Evolutionary conservation across 371 early-diverging fungal species (phyloP).

Genomic region (Saksenaea oblongispora): DNA sequence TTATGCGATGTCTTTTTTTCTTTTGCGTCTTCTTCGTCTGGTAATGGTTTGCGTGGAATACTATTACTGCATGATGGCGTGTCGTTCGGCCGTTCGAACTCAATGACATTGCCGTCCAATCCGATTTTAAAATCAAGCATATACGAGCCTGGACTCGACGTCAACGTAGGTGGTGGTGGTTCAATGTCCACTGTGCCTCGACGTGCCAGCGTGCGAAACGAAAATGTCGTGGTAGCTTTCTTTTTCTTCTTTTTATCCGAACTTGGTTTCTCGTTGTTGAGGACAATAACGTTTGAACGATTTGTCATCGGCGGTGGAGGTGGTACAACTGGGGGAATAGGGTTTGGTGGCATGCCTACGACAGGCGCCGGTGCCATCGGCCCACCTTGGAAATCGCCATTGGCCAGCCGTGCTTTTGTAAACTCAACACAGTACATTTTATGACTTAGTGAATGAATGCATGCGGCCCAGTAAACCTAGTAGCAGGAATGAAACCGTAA

Average conservation of each 20-base stretch:
- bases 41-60: background rate
- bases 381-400: background rate
- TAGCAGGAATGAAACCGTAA: background rate
- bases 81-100: background rate
- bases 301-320: slow-evolving; percentile 13
- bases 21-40: background rate
- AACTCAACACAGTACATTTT: slow-evolving; percentile 15
- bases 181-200: background rate
- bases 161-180: background rate
- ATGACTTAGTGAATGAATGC: slow-evolving; percentile 43
- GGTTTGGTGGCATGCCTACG: slow-evolving; percentile 8
- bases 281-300: slow-evolving; percentile 30
- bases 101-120: background rate
- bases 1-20: too few relatives aligned
- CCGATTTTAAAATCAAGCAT: background rate
- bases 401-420: background rate
- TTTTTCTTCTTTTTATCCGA: slow-evolving; percentile 9
- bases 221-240: background rate
- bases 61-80: background rate
- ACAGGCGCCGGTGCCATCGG: background rate
- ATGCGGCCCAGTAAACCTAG: slow-evolving; percentile 49
- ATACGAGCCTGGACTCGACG: background rate
- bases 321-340: slow-evolving; percentile 11
- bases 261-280: slow-evolving; percentile 29
- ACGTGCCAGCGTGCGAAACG: background rate